Percentiles rank a stretch among this genome's conserved stretches.
Evolutionary conservation across 1,284 basidiomycete genomes (phyloP).

Genomic region (Malassezia vespertilionis): DNA sequence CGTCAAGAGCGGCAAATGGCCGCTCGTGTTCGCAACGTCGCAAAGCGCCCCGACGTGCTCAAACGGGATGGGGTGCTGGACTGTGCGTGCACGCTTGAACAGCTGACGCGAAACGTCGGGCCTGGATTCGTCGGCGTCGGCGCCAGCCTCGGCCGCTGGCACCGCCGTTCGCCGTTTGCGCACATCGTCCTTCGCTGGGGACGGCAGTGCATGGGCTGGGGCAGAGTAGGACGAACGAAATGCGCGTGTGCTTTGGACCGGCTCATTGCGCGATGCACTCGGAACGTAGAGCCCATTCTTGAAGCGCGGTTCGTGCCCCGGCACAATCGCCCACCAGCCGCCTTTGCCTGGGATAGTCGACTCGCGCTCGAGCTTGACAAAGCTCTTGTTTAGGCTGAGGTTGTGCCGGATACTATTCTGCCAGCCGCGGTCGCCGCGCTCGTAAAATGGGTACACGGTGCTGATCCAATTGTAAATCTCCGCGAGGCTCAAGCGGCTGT

Average conservation of each 20-base stretch:
- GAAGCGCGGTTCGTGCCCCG: constrained; percentile 44
- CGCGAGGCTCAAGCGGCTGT: constrained; percentile 75
- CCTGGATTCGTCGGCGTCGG: too few relatives aligned
- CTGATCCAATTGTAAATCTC: constrained; percentile 95
- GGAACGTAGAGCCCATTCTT: constrained; percentile 31
- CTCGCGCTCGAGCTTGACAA: constrained; percentile 53
- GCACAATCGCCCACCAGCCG: constrained; percentile 49
- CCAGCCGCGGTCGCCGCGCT: constrained; percentile 86
- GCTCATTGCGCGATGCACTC: background rate
- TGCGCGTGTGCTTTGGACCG: background rate
- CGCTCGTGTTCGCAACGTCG: too few relatives aligned
- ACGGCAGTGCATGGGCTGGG: background rate
- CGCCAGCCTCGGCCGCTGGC: background rate
- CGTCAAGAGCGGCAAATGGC: constrained; percentile 33
- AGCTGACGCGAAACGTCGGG: too few relatives aligned
- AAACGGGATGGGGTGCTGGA: too few relatives aligned
- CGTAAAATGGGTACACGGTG: constrained; percentile 83
- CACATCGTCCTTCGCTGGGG: background rate
- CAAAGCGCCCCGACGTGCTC: too few relatives aligned
- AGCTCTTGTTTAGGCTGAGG: constrained; percentile 71
- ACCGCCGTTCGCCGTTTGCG: constrained; percentile 9
- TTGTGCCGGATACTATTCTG: constrained; percentile 87
- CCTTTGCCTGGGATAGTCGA: constrained; percentile 49
- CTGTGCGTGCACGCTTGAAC: too few relatives aligned
- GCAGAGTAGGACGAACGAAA: background rate